phyloP scores from a whole-genome alignment of 495 filamentous ascomycete genomes.

The Penicillium longicatenatum region DNA sequence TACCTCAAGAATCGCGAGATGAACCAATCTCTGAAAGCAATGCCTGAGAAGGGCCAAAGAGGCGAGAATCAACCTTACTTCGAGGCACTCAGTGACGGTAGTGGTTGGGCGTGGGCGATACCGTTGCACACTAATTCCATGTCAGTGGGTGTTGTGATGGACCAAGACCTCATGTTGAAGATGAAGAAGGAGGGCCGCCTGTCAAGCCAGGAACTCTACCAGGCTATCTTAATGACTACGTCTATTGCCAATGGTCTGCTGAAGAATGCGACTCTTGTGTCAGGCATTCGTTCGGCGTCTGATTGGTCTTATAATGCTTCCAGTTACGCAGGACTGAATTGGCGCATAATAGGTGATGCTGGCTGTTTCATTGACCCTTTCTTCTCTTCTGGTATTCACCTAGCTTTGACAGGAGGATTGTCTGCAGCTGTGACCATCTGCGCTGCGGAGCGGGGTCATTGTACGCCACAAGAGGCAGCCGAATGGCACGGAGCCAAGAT shows the following conservation, averaged over 20 bases:
- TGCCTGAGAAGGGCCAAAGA: slow-evolving; percentile 20
- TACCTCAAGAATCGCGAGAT: slow-evolving; percentile 39
- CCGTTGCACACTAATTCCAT: no score
- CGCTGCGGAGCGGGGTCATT: slow-evolving; percentile 37
- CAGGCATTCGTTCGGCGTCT: slow-evolving; percentile 38
- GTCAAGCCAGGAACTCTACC: no score
- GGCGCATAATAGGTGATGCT: slow-evolving; percentile 42
- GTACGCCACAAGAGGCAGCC: slow-evolving; percentile 22
- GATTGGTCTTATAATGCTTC: slow-evolving; percentile 48
- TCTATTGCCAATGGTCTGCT: no score
- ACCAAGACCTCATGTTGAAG: no score
- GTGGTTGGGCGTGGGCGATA: no score
- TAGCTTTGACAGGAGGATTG: slow-evolving; percentile 46
- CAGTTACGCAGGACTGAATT: slow-evolving; percentile 31
- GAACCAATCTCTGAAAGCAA: slow-evolving; percentile 40
- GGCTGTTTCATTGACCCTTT: slow-evolving; percentile 47
- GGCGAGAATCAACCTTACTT: slow-evolving; percentile 33
- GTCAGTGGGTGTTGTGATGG: no score
- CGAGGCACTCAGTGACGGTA: slow-evolving; percentile 22
- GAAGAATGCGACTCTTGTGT: slow-evolving; percentile 25
- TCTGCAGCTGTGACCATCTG: slow-evolving; percentile 45
- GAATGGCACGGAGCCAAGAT: slow-evolving; percentile 32
- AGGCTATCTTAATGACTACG: no score
- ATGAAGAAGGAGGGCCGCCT: no score
- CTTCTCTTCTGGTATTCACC: slow-evolving; percentile 51